Conservation (phyloP, 164 flowering plant species). For the Stephania cephalantha region DNA sequence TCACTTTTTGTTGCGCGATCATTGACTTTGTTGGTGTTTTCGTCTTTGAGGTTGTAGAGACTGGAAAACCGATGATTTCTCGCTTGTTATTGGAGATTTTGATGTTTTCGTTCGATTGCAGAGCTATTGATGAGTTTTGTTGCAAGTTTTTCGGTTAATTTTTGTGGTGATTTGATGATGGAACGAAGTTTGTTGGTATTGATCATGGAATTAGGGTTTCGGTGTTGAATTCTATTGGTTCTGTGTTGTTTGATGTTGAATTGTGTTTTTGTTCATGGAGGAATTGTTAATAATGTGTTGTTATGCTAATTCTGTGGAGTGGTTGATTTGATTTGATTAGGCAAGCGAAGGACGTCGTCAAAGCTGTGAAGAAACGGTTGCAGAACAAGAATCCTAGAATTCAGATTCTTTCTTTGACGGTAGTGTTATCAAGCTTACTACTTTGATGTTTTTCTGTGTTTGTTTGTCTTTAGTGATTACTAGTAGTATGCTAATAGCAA, state of each 20-base stretch:
- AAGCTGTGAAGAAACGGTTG: constrained; percentile 78
- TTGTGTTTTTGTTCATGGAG: neutral
- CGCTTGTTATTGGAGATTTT: neutral
- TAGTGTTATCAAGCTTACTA: constrained; percentile 16
- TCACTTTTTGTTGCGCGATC: neutral
- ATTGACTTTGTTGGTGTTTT: neutral
- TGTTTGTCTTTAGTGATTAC: neutral
- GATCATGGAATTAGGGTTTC: neutral
- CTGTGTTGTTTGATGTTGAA: neutral
- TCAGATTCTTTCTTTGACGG: constrained; percentile 87
- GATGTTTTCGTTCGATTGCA: neutral
- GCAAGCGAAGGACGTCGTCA: constrained; percentile 87
- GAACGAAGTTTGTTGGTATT: neutral
- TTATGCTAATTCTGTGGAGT: neutral
- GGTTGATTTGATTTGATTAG: constrained; percentile 30
- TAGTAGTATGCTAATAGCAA: neutral
- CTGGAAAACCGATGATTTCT: neutral
- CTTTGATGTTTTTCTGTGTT: neutral
- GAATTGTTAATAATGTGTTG: neutral
- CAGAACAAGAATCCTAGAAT: constrained; percentile 79
- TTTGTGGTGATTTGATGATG: neutral
- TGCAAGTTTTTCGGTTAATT: neutral
- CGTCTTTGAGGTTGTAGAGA: neutral
- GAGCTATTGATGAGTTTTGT: neutral
- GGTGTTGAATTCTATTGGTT: neutral